Percentiles rank a stretch among this genome's conserved stretches.
Conservation (phyloP, 805 yeast genomes). For the Saturnispora sanitii region DNA sequence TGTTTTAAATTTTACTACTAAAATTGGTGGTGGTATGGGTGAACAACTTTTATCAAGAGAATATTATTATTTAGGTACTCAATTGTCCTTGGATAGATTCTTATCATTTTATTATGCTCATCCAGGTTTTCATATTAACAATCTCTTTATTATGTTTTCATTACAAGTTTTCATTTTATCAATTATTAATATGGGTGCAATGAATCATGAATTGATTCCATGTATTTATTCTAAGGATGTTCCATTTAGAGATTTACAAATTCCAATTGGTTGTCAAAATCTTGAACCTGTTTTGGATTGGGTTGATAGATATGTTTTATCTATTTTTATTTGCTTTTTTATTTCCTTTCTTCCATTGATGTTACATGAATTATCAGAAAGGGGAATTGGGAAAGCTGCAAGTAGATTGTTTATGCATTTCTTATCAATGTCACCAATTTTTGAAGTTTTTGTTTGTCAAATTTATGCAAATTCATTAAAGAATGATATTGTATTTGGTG, state of each 20-base stretch:
- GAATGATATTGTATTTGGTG: slow-evolving; percentile 77
- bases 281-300: slow-evolving; percentile 79
- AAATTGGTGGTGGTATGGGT: slow-evolving; percentile 98
- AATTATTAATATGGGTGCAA: slow-evolving; percentile 67
- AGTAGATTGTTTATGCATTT: slow-evolving; percentile 67
- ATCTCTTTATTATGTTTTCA: slow-evolving; percentile 76
- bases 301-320: slow-evolving; percentile 80
- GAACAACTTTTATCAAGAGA: slow-evolving; percentile 90
- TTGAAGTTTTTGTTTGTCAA: slow-evolving; percentile 93
- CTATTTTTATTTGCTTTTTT: slow-evolving; percentile 87
- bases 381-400: slow-evolving; percentile 70
- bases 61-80: slow-evolving; percentile 84
- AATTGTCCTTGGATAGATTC: slow-evolving; percentile 80
- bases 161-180: slow-evolving; percentile 81
- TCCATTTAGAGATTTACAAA: slow-evolving; percentile 64
- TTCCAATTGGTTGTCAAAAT: slow-evolving; percentile 80
- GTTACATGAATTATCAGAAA: slow-evolving; percentile 80
- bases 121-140: slow-evolving; percentile 92
- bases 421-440: slow-evolving; percentile 75
- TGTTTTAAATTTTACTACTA: slow-evolving; percentile 84
- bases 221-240: slow-evolving; percentile 58
- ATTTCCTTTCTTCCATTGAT: slow-evolving; percentile 83
- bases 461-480: slow-evolving; percentile 73
- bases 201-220: slow-evolving; percentile 58
- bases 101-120: slow-evolving; percentile 93